Evolutionary conservation across 2,329 filamentous ascomycete genomes (phyloP).

Genomic region (Colletotrichum neosansevieriae): DNA sequence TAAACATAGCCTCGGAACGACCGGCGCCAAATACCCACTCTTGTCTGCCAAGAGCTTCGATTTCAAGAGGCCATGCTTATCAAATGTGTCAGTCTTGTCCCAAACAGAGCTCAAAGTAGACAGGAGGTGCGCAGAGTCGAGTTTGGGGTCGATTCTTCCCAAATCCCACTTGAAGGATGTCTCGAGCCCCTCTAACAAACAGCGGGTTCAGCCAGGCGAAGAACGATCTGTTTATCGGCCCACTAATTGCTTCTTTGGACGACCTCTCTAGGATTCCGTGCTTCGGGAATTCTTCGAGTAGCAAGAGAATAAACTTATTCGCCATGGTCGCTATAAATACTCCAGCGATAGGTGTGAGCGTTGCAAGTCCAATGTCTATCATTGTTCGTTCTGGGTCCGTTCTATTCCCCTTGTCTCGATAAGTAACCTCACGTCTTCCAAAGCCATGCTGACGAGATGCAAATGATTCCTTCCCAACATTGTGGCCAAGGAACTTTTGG

Average conservation of each 20-base stretch:
- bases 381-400: no score
- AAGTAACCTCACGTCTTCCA: no score
- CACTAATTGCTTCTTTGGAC: slow-evolving; percentile 48
- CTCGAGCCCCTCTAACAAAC: slow-evolving; percentile 43
- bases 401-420: no score
- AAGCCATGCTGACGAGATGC: no score
- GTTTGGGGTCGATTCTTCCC: slow-evolving; percentile 27
- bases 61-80: background rate
- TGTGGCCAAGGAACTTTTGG: no score
- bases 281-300: slow-evolving; percentile 48
- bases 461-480: no score
- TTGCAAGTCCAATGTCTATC: no score
- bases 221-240: slow-evolving; percentile 48
- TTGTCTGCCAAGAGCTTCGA: background rate
- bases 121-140: slow-evolving; percentile 18
- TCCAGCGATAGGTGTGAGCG: no score
- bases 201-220: slow-evolving; percentile 53
- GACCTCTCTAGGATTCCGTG: slow-evolving; percentile 40
- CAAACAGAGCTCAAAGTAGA: background rate
- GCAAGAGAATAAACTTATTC: no score
- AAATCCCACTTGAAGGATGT: slow-evolving; percentile 38
- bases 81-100: background rate
- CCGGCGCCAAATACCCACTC: background rate
- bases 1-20: slow-evolving; percentile 22
- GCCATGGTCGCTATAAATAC: no score